phyloP scores from a whole-genome alignment of 192 early-diverging fungal genomes.

The Linnemannia zychae region DNA sequence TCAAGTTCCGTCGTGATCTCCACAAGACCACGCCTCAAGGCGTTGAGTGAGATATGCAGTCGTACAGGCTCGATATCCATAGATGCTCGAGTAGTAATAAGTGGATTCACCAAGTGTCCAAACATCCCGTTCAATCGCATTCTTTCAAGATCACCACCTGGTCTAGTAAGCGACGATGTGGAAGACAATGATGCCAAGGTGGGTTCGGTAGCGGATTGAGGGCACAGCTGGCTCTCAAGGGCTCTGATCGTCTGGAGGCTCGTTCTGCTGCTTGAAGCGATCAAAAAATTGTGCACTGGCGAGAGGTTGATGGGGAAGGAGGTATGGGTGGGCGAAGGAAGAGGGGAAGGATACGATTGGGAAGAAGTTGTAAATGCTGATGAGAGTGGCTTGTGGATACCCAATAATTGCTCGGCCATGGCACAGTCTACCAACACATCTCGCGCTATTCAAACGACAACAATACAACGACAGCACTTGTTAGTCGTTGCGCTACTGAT shows the following conservation, averaged over 20 bases:
- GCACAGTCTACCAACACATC: slow-evolving; percentile 18
- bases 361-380: not conserved
- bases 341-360: not conserved
- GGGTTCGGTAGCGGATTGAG: not conserved
- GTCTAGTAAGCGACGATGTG: not conserved
- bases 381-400: not conserved
- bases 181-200: not conserved
- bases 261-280: not conserved
- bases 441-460: not conserved
- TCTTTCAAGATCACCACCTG: not conserved
- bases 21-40: slow-evolving; percentile 73
- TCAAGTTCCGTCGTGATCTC: slow-evolving; percentile 62
- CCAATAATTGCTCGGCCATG: slow-evolving; percentile 24
- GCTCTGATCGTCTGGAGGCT: slow-evolving; percentile 35
- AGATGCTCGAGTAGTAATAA: slow-evolving; percentile 82
- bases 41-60: slow-evolving; percentile 72
- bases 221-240: slow-evolving; percentile 63
- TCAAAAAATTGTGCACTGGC: slow-evolving; percentile 6
- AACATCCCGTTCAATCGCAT: slow-evolving; percentile 61
- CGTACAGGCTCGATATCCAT: slow-evolving; percentile 79
- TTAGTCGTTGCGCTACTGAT: not conserved
- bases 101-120: slow-evolving; percentile 78
- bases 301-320: slow-evolving; percentile 5
- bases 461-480: not conserved
- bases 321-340: not conserved